phyloP scores from a whole-genome alignment of 129 eudicot species.

The Scalesia atractyloides region DNA sequence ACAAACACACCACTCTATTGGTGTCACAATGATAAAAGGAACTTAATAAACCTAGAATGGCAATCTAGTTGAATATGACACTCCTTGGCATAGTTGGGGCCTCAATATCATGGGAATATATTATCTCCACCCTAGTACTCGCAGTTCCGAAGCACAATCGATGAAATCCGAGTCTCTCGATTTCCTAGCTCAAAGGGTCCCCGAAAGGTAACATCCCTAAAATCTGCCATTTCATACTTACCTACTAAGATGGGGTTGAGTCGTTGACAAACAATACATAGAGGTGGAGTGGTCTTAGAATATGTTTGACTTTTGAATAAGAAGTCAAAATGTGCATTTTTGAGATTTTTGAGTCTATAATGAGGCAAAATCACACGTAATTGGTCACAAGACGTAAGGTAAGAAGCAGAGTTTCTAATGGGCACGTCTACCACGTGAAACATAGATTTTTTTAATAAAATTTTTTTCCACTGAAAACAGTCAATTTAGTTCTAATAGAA shows the following conservation, averaged over 20 bases:
- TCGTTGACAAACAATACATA: not conserved
- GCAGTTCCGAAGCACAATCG: not conserved
- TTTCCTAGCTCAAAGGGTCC: not conserved
- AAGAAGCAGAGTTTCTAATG: conserved; percentile 1
- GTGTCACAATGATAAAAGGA: not conserved
- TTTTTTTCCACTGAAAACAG: not conserved
- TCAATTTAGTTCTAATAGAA: conserved; percentile 29
- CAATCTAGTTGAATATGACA: too few species aligned
- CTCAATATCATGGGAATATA: not conserved
- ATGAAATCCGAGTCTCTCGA: not conserved
- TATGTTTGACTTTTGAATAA: conserved; percentile 23
- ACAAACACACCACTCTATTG: not conserved
- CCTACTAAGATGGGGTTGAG: not conserved
- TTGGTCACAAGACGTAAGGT: not conserved
- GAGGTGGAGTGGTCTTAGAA: conserved; percentile 10
- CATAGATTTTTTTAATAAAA: conserved; percentile 5
- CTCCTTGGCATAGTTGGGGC: too few species aligned
- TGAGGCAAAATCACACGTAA: conserved; percentile 33
- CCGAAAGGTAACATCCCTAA: not conserved
- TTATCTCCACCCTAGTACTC: not conserved
- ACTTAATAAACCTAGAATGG: too few species aligned
- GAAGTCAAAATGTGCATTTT: conserved; percentile 20
- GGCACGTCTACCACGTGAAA: conserved; percentile 38
- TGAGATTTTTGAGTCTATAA: conserved; percentile 22
- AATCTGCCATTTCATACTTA: not conserved